Conservation (phyloP, 495 filamentous ascomycete genomes). For the Aspergillus kassunensis region DNA sequence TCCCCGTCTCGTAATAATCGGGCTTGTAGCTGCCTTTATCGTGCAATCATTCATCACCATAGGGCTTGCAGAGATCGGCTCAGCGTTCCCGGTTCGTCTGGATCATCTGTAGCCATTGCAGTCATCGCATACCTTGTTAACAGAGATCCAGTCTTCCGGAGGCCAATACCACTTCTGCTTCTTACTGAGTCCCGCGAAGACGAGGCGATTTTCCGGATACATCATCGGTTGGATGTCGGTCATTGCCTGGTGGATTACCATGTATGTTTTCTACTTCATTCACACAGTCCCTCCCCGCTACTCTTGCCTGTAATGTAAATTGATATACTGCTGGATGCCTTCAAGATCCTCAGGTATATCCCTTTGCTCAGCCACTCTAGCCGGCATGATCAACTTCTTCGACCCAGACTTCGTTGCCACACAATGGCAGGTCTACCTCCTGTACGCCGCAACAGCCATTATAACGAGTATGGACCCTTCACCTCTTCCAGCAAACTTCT, state of each 20-base stretch:
- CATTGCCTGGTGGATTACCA: conserved; percentile 35
- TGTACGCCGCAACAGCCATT: conserved; percentile 18
- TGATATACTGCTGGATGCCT: not conserved
- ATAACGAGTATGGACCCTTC: conserved; percentile 6
- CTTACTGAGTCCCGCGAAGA: conserved; percentile 21
- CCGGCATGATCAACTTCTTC: conserved; percentile 27
- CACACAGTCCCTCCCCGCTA: no score
- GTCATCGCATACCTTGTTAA: not conserved
- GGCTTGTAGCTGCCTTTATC: conserved; percentile 15
- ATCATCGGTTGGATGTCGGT: conserved; percentile 34
- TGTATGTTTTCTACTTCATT: no score
- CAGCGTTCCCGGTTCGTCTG: conserved; percentile 22
- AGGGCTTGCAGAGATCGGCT: conserved; percentile 25
- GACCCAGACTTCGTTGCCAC: conserved; percentile 13
- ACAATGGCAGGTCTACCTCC: conserved; percentile 29
- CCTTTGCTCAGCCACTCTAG: conserved; percentile 10
- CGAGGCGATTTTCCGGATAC: conserved; percentile 23
- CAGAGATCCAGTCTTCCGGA: conserved; percentile 3
- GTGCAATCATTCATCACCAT: conserved; percentile 23
- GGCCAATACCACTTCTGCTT: conserved; percentile 34
- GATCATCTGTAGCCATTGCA: not conserved
- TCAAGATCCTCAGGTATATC: conserved; percentile 24
- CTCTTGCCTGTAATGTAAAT: no score
- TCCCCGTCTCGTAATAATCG: conserved; percentile 9
- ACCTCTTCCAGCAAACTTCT: no score